Base-by-base conservation (phyloP, 202 grass and related monocot genomes). In the Zoysia matrella region DNA sequence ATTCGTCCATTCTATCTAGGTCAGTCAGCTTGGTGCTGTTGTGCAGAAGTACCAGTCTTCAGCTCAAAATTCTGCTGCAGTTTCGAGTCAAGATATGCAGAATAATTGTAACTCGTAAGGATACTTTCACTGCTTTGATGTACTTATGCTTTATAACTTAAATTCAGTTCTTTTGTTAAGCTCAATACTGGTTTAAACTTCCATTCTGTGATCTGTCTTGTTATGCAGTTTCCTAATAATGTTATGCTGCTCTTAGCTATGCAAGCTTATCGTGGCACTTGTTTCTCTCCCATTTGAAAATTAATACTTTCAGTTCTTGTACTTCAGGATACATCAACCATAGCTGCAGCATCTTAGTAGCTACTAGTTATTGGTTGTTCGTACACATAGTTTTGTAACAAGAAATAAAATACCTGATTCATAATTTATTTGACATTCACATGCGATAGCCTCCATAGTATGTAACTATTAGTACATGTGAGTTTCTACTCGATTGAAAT, bases 1-100 rank as follows among this genome's bases (percentile, higher is more conserved):
- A 66, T 42, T 51, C 67, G 30, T 0, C 60, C 70, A 36, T 88
- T 82, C 44, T 86, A 67, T 92, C 22, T 81, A 99, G 96, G 93
- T 99, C 77, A 87, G 85, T 82, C 22, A 30, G 22, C 22, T 30
- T 30, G 22, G 22, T 30, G 22, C 22, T 30, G 22, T 30, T 30
- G 22, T 30, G 22, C 22, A 30, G 22, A 30, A 30, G 22, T 30
- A 30, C 22, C 22, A 30, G 22, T 30, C 22, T 30, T 30, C 22
- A 30, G 22, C 22, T 30, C 22, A 30, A 30, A 30, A 30, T 30
- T 30, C 22, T 30, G 22, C 22, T 30, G 22, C 22, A 30, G 22
- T 30, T 30, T 30, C 22, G 22, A 30, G 22, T 30, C 22, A 30
- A 30, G 22, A 30, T 30, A 30, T 30, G 22, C 22, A 30, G 22